Conservation (phyloP, 225 moss, liverwort and hornwort genomes). For the Polytrichum formosum region DNA sequence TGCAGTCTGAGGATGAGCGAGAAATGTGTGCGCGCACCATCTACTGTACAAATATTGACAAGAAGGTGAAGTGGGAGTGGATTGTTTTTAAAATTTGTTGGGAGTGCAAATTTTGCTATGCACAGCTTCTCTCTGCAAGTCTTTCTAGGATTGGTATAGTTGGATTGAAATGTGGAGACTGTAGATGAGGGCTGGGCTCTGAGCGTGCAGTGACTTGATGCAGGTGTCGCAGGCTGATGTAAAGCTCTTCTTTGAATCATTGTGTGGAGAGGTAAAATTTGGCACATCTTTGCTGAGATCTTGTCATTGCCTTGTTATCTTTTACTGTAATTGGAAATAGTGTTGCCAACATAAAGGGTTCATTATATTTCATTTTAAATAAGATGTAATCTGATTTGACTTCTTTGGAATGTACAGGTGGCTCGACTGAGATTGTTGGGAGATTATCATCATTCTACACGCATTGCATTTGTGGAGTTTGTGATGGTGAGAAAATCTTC, state of each 20-base stretch:
- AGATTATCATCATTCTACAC: conserved; percentile 97
- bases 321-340: too few relatives aligned
- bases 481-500: conserved; percentile 69
- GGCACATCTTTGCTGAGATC: background rate
- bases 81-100: conserved; percentile 4
- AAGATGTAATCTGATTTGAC: background rate
- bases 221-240: conserved; percentile 99
- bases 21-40: conserved; percentile 99
- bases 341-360: too few relatives aligned
- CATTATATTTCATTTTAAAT: too few relatives aligned
- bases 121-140: background rate
- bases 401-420: conserved; percentile 42
- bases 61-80: conserved; percentile 95
- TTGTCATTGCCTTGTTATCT: background rate
- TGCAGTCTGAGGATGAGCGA: conserved; percentile 96
- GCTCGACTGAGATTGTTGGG: conserved; percentile 87
- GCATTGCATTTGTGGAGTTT: conserved; percentile 97
- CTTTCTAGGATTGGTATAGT: background rate
- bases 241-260: conserved; percentile 96
- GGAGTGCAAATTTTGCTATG: too few relatives aligned
- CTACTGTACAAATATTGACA: conserved; percentile 99
- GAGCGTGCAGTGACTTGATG: conserved; percentile 65
- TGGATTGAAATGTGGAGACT: background rate
- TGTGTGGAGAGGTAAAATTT: conserved; percentile 73
- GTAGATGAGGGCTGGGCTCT: conserved; percentile 27